Evolutionary conservation across 495 filamentous ascomycete species (phyloP), one percentile per base, ranked within the genome.

Genomic region (Amniculicola lignicola): DNA sequence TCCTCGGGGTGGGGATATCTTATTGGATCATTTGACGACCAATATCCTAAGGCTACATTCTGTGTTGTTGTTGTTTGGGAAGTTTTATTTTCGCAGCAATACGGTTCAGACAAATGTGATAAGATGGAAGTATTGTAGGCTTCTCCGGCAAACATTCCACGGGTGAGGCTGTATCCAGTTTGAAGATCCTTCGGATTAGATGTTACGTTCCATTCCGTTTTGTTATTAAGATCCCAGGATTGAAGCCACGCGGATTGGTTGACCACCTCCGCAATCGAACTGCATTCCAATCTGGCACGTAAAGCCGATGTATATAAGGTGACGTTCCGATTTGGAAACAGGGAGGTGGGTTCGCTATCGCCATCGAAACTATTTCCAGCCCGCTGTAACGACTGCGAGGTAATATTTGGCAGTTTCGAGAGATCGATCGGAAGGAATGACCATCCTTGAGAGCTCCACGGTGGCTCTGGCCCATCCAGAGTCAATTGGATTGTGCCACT

Each of bases 201-300:
- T n/a, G n/a, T n/a, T n/a, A n/a, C n/a, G n/a, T n/a, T 33, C 37
- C 37, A 40, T 9, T 6, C 16, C 37, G 14, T 23, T 16, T 12
- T 14, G 46, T 37, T 18, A 38, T 5, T 37, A 4, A 22, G 4
- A 25, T 38, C 21, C 6, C 21, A 16, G 24, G 16, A 7, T 21
- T 22, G 21, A n/a, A 52, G 35, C 48, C 48, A 52, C 2, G 48
- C 25, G 12, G 46, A 37, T n/a, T 6, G 7, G 21, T 50, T 50
- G 16, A 4, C 11, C 5, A 50, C 38, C 9, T 50, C 46, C 2
- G 14, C 25, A 4, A 50, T 22, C 2, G 16, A 12, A 11, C 22
- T 47, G 16, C 44, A 47, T 10, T 47, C 24, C 12, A 47, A 11
- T 4, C 24, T 14, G 4, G 18, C 44, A 3, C 46, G 46, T 2